phyloP scores from a whole-genome alignment of 495 filamentous ascomycete species.

The Aspergillus biplanus region DNA sequence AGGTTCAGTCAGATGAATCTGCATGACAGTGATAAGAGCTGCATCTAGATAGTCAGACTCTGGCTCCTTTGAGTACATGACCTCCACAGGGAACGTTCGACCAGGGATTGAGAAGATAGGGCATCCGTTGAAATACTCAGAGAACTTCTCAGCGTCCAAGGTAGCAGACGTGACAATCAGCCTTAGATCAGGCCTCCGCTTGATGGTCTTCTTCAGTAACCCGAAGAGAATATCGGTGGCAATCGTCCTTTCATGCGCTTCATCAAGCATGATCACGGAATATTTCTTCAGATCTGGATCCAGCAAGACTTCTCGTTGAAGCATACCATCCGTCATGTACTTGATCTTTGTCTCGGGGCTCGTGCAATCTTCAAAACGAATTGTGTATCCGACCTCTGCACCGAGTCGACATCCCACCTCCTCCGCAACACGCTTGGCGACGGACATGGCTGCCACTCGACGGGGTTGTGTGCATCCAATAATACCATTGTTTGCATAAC shows the following conservation, averaged over 20 bases:
- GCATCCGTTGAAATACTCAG: constrained; percentile 88
- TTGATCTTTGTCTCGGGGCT: constrained; percentile 91
- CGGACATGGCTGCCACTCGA: constrained; percentile 95
- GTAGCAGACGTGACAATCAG: constrained; percentile 96
- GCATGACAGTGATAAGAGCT: constrained; percentile 95
- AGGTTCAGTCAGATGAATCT: constrained; percentile 92
- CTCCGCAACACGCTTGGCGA: constrained; percentile 94
- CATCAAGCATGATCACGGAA: constrained; percentile 96
- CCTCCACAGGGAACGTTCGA: constrained; percentile 91
- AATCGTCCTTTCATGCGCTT: constrained; percentile 97
- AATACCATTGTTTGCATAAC: constrained; percentile 85
- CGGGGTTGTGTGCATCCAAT: constrained; percentile 98
- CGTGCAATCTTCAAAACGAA: constrained; percentile 96
- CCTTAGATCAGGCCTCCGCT: constrained; percentile 82
- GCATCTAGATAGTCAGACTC: constrained; percentile 96
- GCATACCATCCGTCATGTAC: constrained; percentile 99
- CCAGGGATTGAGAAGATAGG: constrained; percentile 97
- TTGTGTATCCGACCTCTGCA: constrained; percentile 94
- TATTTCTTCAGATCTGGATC: constrained; percentile 88
- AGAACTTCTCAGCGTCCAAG: constrained; percentile 96
- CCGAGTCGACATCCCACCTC: constrained; percentile 93
- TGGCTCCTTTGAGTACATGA: constrained; percentile 91
- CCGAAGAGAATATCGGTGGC: constrained; percentile 95
- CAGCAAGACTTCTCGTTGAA: constrained; percentile 90
- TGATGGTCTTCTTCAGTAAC: constrained; percentile 90